Evolutionary conservation across 208 protist genomes (phyloP).

Genomic region (Leishmania turanica): DNA sequence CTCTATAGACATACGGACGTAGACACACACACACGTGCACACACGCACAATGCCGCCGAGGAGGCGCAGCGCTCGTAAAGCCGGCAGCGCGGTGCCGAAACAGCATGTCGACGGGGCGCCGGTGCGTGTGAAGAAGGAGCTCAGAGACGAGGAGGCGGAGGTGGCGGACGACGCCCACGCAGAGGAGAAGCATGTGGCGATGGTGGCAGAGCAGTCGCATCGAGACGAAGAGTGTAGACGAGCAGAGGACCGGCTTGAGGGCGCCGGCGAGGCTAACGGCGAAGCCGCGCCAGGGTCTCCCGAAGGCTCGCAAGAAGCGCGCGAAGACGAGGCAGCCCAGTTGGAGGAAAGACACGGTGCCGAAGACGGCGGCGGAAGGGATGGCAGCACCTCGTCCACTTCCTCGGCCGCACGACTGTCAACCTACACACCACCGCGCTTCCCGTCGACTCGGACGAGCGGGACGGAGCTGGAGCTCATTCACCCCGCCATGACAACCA

Average conservation of each 20-base stretch:
- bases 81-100: background rate
- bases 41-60: constrained; percentile 1
- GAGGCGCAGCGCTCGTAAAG: background rate
- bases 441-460: constrained; percentile 26
- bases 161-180: background rate
- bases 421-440: background rate
- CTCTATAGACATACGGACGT: background rate
- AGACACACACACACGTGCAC: background rate
- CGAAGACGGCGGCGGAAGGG: background rate
- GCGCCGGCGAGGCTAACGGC: background rate
- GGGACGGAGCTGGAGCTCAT: constrained; percentile 29
- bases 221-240: background rate
- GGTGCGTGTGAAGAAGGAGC: background rate
- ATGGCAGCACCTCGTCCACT: constrained; percentile 7
- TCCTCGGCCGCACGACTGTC: constrained; percentile 15
- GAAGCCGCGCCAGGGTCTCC: background rate
- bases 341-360: background rate
- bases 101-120: background rate
- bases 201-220: background rate
- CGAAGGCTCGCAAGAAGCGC: background rate
- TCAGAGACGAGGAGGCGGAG: constrained; percentile 6
- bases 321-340: background rate
- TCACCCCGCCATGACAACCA: background rate
- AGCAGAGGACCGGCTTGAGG: background rate
- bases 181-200: background rate